Percentiles rank a stretch among this genome's conserved stretches.
phyloP scores from a whole-genome alignment of 129 eudicot species.

The Ambrosia trifida region DNA sequence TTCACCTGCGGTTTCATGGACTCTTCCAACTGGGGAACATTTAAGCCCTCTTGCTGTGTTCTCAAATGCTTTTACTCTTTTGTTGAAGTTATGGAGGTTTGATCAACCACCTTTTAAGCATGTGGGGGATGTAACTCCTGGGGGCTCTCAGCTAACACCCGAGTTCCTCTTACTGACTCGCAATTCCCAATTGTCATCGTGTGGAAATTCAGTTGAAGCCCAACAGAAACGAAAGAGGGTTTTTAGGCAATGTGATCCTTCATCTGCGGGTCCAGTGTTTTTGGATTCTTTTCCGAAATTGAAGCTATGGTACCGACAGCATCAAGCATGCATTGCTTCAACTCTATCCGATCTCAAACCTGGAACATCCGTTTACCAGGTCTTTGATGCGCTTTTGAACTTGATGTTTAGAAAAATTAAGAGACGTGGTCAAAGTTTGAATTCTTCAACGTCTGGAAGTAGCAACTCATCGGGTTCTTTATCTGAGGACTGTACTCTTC shows the following conservation, averaged over 20 bases:
- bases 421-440: slow-evolving; percentile 48
- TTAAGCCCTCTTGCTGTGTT: slow-evolving; percentile 39
- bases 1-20: slow-evolving; percentile 53
- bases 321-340: slow-evolving; percentile 88
- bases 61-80: slow-evolving; percentile 45
- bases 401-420: slow-evolving; percentile 70
- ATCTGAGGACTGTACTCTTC: slow-evolving; percentile 54
- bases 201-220: slow-evolving; percentile 37
- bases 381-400: slow-evolving; percentile 76
- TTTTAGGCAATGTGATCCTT: slow-evolving; percentile 31
- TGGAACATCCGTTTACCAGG: slow-evolving; percentile 86
- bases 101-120: slow-evolving; percentile 62
- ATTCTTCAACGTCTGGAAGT: slow-evolving; percentile 67
- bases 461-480: slow-evolving; percentile 69
- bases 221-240: slow-evolving; percentile 40
- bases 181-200: slow-evolving; percentile 74
- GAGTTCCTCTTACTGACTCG: slow-evolving; percentile 80
- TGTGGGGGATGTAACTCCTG: slow-evolving; percentile 55
- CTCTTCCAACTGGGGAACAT: slow-evolving; percentile 41
- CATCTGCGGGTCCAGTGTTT: slow-evolving; percentile 61
- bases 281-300: slow-evolving; percentile 85
- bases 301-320: slow-evolving; percentile 83
- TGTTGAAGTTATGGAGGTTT: slow-evolving; percentile 87
- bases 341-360: slow-evolving; percentile 85
- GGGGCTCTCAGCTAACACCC: slow-evolving; percentile 81